A percentile compares a stretch with the other conserved stretches of the same genome.
Conservation (phyloP, 208 protist species). For the Zelonia costaricensis region DNA sequence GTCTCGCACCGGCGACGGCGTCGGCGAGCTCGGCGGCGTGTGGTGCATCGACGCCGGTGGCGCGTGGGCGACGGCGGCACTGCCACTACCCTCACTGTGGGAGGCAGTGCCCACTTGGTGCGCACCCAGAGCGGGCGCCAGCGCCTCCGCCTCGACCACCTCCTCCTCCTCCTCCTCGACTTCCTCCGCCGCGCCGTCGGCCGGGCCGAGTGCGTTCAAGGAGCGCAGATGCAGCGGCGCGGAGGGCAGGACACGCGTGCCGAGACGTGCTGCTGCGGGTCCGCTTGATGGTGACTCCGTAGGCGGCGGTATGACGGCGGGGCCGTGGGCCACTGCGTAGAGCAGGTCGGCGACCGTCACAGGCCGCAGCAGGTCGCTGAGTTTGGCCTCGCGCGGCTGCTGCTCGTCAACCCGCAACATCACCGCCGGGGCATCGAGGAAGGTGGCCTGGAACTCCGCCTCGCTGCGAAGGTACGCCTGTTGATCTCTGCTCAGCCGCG, state of each 20-base stretch:
- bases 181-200: no score
- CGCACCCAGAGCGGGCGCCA: no score
- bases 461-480: conserved; percentile 23
- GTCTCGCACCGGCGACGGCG: not conserved
- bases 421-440: conserved; percentile 33
- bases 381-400: not conserved
- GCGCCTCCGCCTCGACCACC: no score
- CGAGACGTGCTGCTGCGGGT: not conserved
- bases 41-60: not conserved
- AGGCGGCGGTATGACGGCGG: not conserved
- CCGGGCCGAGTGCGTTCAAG: not conserved
- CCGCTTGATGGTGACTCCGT: not conserved
- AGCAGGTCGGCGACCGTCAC: conserved; percentile 32
- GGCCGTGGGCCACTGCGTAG: conserved; percentile 3
- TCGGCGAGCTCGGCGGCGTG: not conserved
- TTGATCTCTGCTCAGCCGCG: conserved; percentile 24
- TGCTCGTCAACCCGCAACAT: conserved; percentile 2
- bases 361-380: conserved; percentile 27
- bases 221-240: conserved; percentile 8
- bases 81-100: no score
- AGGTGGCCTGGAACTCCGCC: conserved; percentile 31
- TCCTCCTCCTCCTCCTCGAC: no score
- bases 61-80: not conserved
- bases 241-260: conserved; percentile 19
- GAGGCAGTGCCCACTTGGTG: no score